A percentile compares a stretch with the other conserved stretches of the same genome.
Evolutionary conservation across 2,329 filamentous ascomycete genomes (phyloP).

Genomic region (Colletotrichum echinochloae): DNA sequence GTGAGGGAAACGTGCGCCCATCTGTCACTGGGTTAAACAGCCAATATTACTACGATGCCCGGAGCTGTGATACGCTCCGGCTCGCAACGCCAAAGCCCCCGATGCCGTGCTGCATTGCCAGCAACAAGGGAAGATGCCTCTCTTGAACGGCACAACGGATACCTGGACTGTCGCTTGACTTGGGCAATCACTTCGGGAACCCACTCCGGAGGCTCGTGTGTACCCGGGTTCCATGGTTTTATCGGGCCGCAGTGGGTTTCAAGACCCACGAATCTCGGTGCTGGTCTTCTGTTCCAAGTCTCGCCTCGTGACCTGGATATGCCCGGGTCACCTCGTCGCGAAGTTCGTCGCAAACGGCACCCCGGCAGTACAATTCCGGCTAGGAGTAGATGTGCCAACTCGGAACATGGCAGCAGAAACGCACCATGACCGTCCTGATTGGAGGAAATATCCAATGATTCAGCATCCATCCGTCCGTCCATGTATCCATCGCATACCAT

Average conservation of each 20-base stretch:
- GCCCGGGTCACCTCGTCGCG: not conserved
- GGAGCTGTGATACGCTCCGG: too few species aligned
- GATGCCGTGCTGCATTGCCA: not conserved
- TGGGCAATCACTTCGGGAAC: not conserved
- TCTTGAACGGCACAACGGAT: too few species aligned
- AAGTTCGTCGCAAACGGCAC: not conserved
- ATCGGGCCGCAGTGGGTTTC: not conserved
- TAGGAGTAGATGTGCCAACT: not conserved
- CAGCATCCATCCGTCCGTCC: too few species aligned
- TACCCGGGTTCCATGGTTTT: not conserved
- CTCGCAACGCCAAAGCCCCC: not conserved
- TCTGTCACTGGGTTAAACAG: not conserved
- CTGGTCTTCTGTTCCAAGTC: not conserved
- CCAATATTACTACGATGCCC: too few species aligned
- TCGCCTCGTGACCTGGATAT: not conserved
- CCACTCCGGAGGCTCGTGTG: not conserved
- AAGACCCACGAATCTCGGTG: not conserved
- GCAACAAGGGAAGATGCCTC: not conserved
- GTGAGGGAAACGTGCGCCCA: not conserved
- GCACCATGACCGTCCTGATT: conserved; percentile 1
- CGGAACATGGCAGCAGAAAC: conserved; percentile 10
- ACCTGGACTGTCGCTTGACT: not conserved
- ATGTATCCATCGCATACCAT: not conserved
- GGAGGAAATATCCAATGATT: conserved; percentile 8
- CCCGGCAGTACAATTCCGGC: not conserved